Percentiles rank a stretch among this genome's conserved stretches.
Evolutionary conservation across 148 eudicot genomes (phyloP).

Genomic region (Bassia scoparia): DNA sequence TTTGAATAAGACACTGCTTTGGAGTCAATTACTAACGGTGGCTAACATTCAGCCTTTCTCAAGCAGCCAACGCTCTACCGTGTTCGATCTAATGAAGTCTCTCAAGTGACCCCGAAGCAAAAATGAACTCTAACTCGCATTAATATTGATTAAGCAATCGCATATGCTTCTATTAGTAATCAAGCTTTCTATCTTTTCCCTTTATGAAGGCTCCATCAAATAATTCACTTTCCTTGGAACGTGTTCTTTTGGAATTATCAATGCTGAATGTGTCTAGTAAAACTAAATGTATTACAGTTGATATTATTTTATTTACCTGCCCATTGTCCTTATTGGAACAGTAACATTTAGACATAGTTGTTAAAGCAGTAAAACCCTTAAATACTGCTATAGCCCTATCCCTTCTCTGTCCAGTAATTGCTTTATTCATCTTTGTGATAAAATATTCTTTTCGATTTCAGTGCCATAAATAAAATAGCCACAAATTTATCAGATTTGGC

Average conservation of each 20-base stretch:
- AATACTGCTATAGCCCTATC: slow-evolving; percentile 48
- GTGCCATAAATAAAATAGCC: slow-evolving; percentile 70
- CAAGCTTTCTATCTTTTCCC: slow-evolving; percentile 58
- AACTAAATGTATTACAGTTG: slow-evolving; percentile 55
- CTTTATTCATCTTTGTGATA: slow-evolving; percentile 46
- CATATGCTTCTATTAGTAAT: slow-evolving; percentile 51
- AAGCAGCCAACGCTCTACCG: slow-evolving; percentile 56
- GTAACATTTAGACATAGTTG: slow-evolving; percentile 44
- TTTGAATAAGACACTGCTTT: slow-evolving; percentile 45
- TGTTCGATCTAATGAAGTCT: slow-evolving; percentile 38
- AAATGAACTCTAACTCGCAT: slow-evolving; percentile 63
- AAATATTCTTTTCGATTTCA: slow-evolving; percentile 73
- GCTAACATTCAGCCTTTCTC: slow-evolving; percentile 59
- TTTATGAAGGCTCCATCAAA: slow-evolving; percentile 56
- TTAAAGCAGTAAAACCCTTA: slow-evolving; percentile 49
- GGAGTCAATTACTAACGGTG: slow-evolving; percentile 47
- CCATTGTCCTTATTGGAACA: too few relatives aligned
- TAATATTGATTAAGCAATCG: slow-evolving; percentile 56
- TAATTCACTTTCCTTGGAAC: slow-evolving; percentile 58
- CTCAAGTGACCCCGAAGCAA: slow-evolving; percentile 52
- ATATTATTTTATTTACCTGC: too few relatives aligned
- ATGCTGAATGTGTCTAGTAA: slow-evolving; percentile 69
- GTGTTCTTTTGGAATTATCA: slow-evolving; percentile 60
- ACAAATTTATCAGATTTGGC: slow-evolving; percentile 56
- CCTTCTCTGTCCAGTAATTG: slow-evolving; percentile 48